Base-by-base conservation (phyloP, 148 eudicot species). In the Drosera capensis region DNA sequence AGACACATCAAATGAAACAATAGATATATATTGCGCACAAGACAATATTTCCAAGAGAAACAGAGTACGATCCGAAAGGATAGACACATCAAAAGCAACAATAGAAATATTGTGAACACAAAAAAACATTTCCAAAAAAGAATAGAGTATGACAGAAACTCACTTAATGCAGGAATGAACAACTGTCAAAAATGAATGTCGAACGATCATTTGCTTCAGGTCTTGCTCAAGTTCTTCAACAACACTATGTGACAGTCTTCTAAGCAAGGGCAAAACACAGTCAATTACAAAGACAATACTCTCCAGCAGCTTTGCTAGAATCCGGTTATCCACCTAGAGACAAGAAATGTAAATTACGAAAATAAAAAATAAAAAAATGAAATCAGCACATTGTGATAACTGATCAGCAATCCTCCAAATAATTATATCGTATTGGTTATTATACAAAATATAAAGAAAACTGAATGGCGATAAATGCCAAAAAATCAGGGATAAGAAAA, bases 91-190 rank as follows among this genome's bases (percentile, higher is more conserved):
- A 30, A 29, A 39, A 23, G 23, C n/a, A 15, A 29, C 54, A 19
- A 23, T 30, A 21, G 46, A 6, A 22, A 25, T 25, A 43, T n/a
- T n/a, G n/a, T n/a, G n/a, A n/a, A n/a, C n/a, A n/a, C n/a, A n/a
- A n/a, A n/a, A n/a, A n/a, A n/a, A n/a, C n/a, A n/a, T n/a, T n/a
- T n/a, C n/a, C n/a, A n/a, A 16, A 43, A 15, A 2, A 43, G 23
- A 25, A 44, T 21, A 13, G 23, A 57, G 47, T 44, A 53, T 25
- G 41, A 47, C n/a, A n/a, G n/a, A n/a, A n/a, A n/a, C 20, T 57
- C 78, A 90, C 97, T 78, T 90, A 77, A 84, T 84, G 77, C 93
- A 81, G 54, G 97, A 93, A 70, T 81, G 94, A 46, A 90, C 97
- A 64, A 90, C 93, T 22, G 93, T 75, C 61, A 90, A 71, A 68